Percentiles rank a stretch among this genome's conserved stretches.
These are phyloP conservation scores for Alternaria brassicae DNA, from an alignment of 2,329 filamentous ascomycete genomes.

Conservation along the genomic window DNA sequence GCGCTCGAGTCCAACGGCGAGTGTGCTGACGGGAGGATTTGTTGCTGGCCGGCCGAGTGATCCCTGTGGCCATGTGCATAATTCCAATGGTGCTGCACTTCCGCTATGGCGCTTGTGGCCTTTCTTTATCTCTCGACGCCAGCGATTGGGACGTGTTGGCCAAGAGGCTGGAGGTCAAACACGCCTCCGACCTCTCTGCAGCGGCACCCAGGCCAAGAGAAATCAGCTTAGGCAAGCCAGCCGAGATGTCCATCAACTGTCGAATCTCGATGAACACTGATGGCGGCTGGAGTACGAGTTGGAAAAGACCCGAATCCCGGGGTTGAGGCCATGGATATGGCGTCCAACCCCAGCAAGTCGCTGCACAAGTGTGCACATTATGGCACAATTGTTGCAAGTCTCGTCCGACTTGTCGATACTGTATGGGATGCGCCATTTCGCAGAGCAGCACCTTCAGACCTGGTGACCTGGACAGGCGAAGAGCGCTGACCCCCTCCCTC, in stretches of 20 bases:
- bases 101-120: slow-evolving; percentile 18
- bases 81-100: slow-evolving; percentile 10
- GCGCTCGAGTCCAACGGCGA: not conserved
- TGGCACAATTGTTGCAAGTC: not conserved
- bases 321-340: slow-evolving; percentile 4
- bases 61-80: slow-evolving; percentile 22
- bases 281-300: not conserved
- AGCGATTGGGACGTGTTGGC: slow-evolving; percentile 11
- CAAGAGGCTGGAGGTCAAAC: slow-evolving; percentile 13
- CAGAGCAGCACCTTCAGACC: slow-evolving; percentile 6
- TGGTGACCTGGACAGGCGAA: too few relatives aligned
- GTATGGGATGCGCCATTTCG: slow-evolving; percentile 3
- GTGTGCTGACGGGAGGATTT: not conserved
- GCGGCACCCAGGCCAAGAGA: slow-evolving; percentile 6
- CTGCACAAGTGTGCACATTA: slow-evolving; percentile 8
- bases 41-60: slow-evolving; percentile 4
- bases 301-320: slow-evolving; percentile 9
- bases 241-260: not conserved
- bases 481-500: not conserved
- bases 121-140: slow-evolving; percentile 13
- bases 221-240: slow-evolving; percentile 11
- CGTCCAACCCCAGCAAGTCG: not conserved
- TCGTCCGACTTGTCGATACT: not conserved
- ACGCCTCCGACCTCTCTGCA: slow-evolving; percentile 1
- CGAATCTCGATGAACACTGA: slow-evolving; percentile 7